These are phyloP conservation scores for Sugiyamaella floridensis DNA, from an alignment of 805 yeast genomes.

Conservation along the genomic window DNA sequence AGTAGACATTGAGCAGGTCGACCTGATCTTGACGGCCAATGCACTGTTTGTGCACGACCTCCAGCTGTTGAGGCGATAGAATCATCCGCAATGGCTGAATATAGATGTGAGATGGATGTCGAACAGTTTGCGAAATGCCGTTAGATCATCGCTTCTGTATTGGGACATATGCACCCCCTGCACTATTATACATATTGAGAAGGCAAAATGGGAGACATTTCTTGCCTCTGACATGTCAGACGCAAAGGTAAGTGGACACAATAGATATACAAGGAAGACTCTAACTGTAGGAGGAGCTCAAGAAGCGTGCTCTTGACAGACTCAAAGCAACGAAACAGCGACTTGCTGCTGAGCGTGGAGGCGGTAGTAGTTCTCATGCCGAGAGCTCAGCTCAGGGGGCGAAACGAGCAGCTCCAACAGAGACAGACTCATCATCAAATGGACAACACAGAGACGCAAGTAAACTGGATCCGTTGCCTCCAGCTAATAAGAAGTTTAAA, in stretches of 20 bases:
- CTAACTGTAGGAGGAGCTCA: neutral
- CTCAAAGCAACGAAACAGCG: slow-evolving; percentile 21
- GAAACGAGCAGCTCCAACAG: neutral
- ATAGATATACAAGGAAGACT: neutral
- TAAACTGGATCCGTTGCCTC: slow-evolving; percentile 13
- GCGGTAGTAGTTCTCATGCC: neutral
- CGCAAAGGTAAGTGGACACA: neutral
- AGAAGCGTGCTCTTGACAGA: slow-evolving; percentile 15
- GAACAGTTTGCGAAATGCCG: neutral
- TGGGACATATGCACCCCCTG: neutral
- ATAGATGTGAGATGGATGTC: too few relatives aligned
- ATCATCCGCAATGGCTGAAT: neutral
- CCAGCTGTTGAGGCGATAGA: neutral
- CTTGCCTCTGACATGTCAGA: neutral
- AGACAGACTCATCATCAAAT: neutral
- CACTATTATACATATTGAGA: neutral
- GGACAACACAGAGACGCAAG: slow-evolving; percentile 13
- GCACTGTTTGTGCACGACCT: neutral
- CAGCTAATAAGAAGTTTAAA: slow-evolving; percentile 24
- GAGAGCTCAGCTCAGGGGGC: slow-evolving; percentile 1
- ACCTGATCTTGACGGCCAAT: slow-evolving; percentile 18
- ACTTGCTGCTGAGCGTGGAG: slow-evolving; percentile 13
- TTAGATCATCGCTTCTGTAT: neutral
- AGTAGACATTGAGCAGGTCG: slow-evolving; percentile 13
- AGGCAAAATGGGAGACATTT: neutral